These are phyloP conservation scores for Takakia lepidozioides DNA, from an alignment of 225 moss, liverwort and hornwort genomes.

Conservation along the genomic window DNA sequence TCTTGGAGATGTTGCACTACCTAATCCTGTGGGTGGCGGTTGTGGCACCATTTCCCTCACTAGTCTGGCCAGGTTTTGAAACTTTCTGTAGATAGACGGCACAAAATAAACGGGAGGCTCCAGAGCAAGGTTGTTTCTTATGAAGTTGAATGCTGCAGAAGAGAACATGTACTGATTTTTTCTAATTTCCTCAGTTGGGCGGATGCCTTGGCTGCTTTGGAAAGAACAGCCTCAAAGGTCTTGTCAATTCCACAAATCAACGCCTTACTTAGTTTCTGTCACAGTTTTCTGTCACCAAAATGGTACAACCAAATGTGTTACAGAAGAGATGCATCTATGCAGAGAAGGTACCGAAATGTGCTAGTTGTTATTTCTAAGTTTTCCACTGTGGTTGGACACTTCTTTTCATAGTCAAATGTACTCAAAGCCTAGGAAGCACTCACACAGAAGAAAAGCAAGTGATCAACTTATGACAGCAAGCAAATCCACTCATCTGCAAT, in stretches of 20 bases:
- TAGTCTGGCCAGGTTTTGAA: conserved; percentile 37
- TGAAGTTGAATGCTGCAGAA: conserved; percentile 56
- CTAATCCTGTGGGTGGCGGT: no score
- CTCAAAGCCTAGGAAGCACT: no score
- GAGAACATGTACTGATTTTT: conserved; percentile 52
- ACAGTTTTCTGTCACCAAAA: conserved; percentile 10
- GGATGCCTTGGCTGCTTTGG: conserved; percentile 34
- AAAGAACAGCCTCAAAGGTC: conserved; percentile 41
- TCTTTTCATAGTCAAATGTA: no score
- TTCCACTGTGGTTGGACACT: no score
- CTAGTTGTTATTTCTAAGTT: no score
- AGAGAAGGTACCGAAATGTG: no score
- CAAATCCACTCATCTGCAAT: no score
- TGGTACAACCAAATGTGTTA: no score
- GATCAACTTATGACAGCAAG: no score
- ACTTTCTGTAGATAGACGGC: conserved; percentile 39
- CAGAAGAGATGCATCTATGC: no score
- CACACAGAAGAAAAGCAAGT: no score
- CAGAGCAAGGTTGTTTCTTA: conserved; percentile 37
- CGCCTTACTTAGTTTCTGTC: conserved; percentile 25
- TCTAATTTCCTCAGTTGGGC: conserved; percentile 38
- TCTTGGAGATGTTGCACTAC: conserved; percentile 6
- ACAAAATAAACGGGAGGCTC: conserved; percentile 61
- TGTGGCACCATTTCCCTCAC: no score
- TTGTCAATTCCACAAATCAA: conserved; percentile 65